phyloP scores from a whole-genome alignment of 2,329 filamentous ascomycete genomes.

The Raffaelea ambrosiae region DNA sequence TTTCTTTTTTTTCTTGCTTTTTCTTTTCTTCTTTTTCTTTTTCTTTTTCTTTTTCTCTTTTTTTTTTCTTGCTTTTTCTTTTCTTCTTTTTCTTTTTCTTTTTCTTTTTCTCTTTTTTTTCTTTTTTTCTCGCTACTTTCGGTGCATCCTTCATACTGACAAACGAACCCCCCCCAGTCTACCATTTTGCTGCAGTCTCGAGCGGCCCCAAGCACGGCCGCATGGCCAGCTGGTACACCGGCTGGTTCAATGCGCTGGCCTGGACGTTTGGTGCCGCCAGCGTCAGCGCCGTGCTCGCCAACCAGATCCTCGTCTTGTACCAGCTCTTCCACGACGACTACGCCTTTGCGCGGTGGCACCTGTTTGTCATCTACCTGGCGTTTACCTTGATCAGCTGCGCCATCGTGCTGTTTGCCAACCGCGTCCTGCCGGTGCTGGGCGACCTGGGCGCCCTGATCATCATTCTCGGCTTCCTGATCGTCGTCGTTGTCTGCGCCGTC shows the following conservation, averaged over 20 bases:
- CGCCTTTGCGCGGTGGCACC: conserved; percentile 28
- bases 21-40: too few relatives aligned
- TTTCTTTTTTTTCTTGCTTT: too few relatives aligned
- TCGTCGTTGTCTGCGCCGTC: conserved; percentile 1
- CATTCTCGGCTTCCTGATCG: conserved; percentile 40
- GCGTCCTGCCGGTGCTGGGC: conserved; percentile 41
- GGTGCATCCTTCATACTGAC: too few relatives aligned
- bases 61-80: too few relatives aligned
- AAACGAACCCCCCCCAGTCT: conserved; percentile 34
- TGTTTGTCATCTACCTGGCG: conserved; percentile 32
- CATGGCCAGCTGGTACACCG: conserved; percentile 35
- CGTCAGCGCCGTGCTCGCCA: conserved; percentile 31
- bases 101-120: background rate
- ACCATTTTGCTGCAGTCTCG: conserved; percentile 53
- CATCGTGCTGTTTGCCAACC: conserved; percentile 44
- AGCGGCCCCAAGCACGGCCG: conserved; percentile 39
- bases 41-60: too few relatives aligned
- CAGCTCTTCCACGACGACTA: conserved; percentile 30
- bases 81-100: too few relatives aligned
- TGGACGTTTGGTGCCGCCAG: conserved; percentile 30
- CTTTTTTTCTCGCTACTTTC: background rate
- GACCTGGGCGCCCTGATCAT: conserved; percentile 47
- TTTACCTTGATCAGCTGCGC: conserved; percentile 29
- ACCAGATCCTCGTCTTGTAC: conserved; percentile 34
- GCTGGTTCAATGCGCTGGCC: conserved; percentile 37